Evolutionary conservation across 768 basidiomycete genomes (phyloP).

Genomic region (Phanerodontia chrysosporium): DNA sequence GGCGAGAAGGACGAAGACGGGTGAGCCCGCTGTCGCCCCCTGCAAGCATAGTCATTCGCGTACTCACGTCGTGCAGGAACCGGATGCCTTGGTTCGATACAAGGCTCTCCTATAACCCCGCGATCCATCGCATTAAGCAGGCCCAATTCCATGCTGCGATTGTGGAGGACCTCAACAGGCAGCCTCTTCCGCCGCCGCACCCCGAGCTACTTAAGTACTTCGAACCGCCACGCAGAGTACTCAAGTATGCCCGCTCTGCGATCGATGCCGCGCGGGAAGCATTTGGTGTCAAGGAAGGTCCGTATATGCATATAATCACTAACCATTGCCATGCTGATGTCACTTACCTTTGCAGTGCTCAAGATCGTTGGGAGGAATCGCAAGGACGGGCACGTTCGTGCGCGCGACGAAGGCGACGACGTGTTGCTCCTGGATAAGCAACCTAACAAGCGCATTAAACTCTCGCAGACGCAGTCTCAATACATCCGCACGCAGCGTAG

Average conservation of each 20-base stretch:
- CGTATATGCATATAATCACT: background rate
- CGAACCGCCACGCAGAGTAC: constrained; percentile 64
- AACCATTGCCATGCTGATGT: background rate
- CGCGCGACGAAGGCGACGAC: constrained; percentile 57
- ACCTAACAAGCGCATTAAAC: constrained; percentile 11
- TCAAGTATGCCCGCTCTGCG: constrained; percentile 54
- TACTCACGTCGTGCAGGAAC: constrained; percentile 50
- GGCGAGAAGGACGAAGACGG: constrained; percentile 76
- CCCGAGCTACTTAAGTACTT: constrained; percentile 83
- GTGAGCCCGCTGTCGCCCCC: no score
- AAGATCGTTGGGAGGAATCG: constrained; percentile 54
- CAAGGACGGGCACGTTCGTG: constrained; percentile 61
- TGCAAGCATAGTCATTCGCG: no score
- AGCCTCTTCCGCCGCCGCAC: constrained; percentile 84
- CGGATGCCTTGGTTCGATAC: constrained; percentile 75
- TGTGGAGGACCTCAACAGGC: constrained; percentile 61
- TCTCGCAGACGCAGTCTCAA: constrained; percentile 19
- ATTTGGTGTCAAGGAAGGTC: constrained; percentile 80
- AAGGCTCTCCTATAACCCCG: constrained; percentile 78
- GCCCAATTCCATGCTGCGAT: constrained; percentile 88
- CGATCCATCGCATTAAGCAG: constrained; percentile 88
- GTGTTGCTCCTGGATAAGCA: constrained; percentile 55
- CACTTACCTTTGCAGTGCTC: constrained; percentile 41
- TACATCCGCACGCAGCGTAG: constrained; percentile 16
- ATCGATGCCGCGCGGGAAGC: constrained; percentile 56